Base-by-base conservation (phyloP, 1,139 yeast species). In the Yamadazyma pseudoaaseri region DNA sequence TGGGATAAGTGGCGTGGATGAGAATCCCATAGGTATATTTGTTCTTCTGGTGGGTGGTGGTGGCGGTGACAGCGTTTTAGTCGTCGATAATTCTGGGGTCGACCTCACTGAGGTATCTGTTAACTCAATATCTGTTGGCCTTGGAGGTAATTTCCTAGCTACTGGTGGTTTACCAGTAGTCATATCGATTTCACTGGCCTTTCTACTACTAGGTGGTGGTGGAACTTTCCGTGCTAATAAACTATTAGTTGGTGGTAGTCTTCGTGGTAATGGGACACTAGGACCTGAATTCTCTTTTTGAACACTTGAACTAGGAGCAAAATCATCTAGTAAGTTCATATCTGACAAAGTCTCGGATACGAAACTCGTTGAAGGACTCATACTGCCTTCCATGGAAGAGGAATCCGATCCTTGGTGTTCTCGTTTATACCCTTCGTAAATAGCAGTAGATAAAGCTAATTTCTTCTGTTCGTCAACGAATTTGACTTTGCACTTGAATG, bases 401-500 rank as follows among this genome's bases (percentile, higher is more conserved):
- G 16, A 14, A 3, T 18, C 36, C 7, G 26, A 18, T 8, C 33
- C 27, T n/a, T 41, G 52, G 38, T 63, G 54, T 28, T 62, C 61
- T 3, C 43, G 30, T 41, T 65, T 65, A 44, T 60, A 69, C 4
- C 45, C 44, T 3, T 51, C 51, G 41, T 67, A 67, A 22, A 63
- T 49, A n/a, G 49, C 41, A 30, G 54, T 57, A n/a, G 66, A 44
- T 38, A 70, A 49, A 13, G 45, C 38, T 13, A 45, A 34, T 39
- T 60, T 65, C 46, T 58, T 62, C 3, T 40, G 47, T 21, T 56
- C 58, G 44, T 87, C 81, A 21, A 87, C 70, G 35, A 82, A 73
- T 43, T 76, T 79, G 26, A 84, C 83, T 30, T 61, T 69, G n/a
- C 85, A 73, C 26, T 67, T 58, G 51, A 81, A 87, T 1, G 86